Evolutionary conservation across 2,329 filamentous ascomycete species (phyloP).

Genomic region (Monilinia fructigena): DNA sequence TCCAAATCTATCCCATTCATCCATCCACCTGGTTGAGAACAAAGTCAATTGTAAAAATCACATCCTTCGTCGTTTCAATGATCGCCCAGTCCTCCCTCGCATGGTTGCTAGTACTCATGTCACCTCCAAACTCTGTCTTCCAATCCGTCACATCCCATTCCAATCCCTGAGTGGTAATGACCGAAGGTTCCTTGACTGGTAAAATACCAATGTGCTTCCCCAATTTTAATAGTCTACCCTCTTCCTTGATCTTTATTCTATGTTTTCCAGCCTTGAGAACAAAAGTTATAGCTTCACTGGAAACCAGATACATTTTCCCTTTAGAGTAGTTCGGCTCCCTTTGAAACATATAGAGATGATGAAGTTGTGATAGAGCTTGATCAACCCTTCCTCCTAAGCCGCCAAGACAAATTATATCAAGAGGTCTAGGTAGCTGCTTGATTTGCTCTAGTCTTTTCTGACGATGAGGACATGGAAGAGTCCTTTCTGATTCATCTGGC

Average conservation of each 20-base stretch:
- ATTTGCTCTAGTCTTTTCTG: slow-evolving; percentile 15
- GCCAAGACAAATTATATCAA: slow-evolving; percentile 76
- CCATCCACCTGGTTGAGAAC: slow-evolving; percentile 20
- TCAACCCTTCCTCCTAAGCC: slow-evolving; percentile 89
- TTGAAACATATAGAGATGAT: slow-evolving; percentile 73
- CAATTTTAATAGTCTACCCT: slow-evolving; percentile 25
- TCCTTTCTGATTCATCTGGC: slow-evolving; percentile 2
- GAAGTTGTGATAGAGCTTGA: slow-evolving; percentile 84
- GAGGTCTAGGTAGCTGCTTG: slow-evolving; percentile 34
- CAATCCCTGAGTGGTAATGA: slow-evolving; percentile 76
- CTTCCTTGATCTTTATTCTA: slow-evolving; percentile 55
- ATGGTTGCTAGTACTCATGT: slow-evolving; percentile 79
- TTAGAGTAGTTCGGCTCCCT: slow-evolving; percentile 47
- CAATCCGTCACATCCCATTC: slow-evolving; percentile 90
- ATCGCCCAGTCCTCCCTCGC: slow-evolving; percentile 60
- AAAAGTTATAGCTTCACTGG: slow-evolving; percentile 76
- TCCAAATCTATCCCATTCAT: neutral
- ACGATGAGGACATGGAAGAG: neutral
- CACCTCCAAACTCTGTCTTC: slow-evolving; percentile 72
- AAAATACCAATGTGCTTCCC: slow-evolving; percentile 83
- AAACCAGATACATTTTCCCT: slow-evolving; percentile 74
- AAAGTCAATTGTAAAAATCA: slow-evolving; percentile 73
- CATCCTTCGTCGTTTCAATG: slow-evolving; percentile 60
- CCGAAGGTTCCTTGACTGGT: slow-evolving; percentile 73
- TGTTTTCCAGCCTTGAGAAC: slow-evolving; percentile 71